A percentile compares a stretch with the other conserved stretches of the same genome.
Conservation (phyloP, 2,329 filamentous ascomycete genomes). For the Alternaria infectoria region DNA sequence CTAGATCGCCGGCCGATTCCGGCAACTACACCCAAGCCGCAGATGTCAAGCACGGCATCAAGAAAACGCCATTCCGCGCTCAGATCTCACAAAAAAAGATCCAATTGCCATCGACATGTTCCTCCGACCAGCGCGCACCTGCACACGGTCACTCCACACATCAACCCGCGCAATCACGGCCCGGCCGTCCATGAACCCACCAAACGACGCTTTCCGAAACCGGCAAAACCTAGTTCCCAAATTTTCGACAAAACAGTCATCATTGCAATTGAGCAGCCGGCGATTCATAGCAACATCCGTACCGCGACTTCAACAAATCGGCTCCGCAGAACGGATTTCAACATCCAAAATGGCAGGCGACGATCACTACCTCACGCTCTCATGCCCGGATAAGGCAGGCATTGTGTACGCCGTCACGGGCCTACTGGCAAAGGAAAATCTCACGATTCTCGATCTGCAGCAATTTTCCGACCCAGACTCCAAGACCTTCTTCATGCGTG, state of each 20-base stretch:
- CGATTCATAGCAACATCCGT: constrained; percentile 25
- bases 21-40: constrained; percentile 17
- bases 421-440: constrained; percentile 72
- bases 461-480: constrained; percentile 80
- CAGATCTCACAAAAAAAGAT: constrained; percentile 6
- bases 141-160: constrained; percentile 22
- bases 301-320: constrained; percentile 25
- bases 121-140: constrained; percentile 22
- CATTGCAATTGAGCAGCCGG: constrained; percentile 10
- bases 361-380: constrained; percentile 69
- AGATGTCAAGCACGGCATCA: constrained; percentile 13
- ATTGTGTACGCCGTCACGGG: constrained; percentile 86
- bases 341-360: constrained; percentile 38
- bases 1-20: constrained; percentile 25
- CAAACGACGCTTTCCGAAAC: constrained; percentile 35
- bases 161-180: constrained; percentile 25
- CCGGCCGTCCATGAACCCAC: constrained; percentile 23
- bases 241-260: constrained; percentile 36
- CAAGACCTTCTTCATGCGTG: constrained; percentile 85
- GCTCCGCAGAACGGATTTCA: constrained; percentile 30
- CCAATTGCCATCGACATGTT: constrained; percentile 24
- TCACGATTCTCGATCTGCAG: constrained; percentile 85
- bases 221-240: constrained; percentile 38
- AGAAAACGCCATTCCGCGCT: constrained; percentile 16
- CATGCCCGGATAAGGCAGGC: constrained; percentile 82